Evolutionary conservation across 805 yeast species (phyloP), one percentile per base, ranked within the genome.

Genomic region (Wickerhamomyces kurtzmanii): DNA sequence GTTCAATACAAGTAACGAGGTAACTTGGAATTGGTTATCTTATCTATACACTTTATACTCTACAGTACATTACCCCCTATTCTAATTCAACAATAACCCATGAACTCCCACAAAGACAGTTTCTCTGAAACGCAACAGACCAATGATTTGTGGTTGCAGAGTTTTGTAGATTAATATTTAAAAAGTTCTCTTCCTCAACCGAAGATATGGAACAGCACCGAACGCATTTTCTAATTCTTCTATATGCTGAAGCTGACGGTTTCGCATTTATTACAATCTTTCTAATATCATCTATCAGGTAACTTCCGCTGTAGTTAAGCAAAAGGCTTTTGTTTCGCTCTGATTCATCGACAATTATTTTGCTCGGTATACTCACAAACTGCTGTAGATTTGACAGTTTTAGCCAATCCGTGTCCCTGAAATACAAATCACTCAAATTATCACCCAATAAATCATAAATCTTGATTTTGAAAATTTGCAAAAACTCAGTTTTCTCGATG

Each of bases 61-160:
- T n/a, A n/a, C n/a, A n/a, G n/a, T n/a, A n/a, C n/a, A n/a, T n/a
- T n/a, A n/a, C n/a, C n/a, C n/a, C n/a, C n/a, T n/a, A 32, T 27
- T 26, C 30, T 12, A 30, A 28, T 21, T 34, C 48, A 18, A 61
- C 24, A 35, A 65, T 66, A 3, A 72, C 73, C 89, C 89, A 80
- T 4, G 75, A 65, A 21, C 83, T 80, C 0, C 91, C 91, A 50
- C 94, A 82, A 20, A 81, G 56, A 51, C 94, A 82, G 15, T 71
- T 71, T 35, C 86, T 59, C 39, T 78, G 86, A 47, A 73, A 76
- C 1, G 78, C 75, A 55, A 72, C 59, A 1, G 79, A 67, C 80
- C 84, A 68, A 25, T 39, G 47, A n/a, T 40, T 38, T 4, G 38
- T 31, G 51, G 43, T 8, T 57, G 64, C 19, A 58, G 36, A 30